Percentiles rank a stretch among this genome's conserved stretches.
Conservation (phyloP, 1,139 yeast genomes). For the Taphrina pruni region DNA sequence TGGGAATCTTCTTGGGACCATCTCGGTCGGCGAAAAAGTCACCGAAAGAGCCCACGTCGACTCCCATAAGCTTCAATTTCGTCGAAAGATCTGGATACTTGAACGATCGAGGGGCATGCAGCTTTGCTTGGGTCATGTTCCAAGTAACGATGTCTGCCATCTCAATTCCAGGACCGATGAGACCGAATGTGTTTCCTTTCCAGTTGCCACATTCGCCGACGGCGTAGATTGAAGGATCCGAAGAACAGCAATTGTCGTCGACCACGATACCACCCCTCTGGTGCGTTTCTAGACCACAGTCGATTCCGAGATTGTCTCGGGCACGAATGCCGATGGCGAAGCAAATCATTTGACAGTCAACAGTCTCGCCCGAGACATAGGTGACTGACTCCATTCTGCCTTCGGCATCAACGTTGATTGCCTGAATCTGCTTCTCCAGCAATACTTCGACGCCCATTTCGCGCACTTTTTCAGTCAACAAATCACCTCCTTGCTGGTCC, state of each 20-base stretch:
- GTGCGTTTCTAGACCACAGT: constrained; percentile 48
- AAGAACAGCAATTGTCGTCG: constrained; percentile 49
- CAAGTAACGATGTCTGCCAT: constrained; percentile 53
- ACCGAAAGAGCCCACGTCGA: constrained; percentile 53
- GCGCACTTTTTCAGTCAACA: constrained; percentile 50
- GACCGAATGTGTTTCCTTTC: constrained; percentile 52
- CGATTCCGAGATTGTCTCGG: constrained; percentile 51
- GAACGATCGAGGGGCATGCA: constrained; percentile 49
- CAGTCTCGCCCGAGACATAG: constrained; percentile 49
- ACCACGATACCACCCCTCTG: constrained; percentile 51
- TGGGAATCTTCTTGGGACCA: constrained; percentile 52
- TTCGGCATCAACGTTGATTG: constrained; percentile 49
- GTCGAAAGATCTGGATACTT: constrained; percentile 52
- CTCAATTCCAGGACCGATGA: constrained; percentile 52
- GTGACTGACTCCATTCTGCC: constrained; percentile 48
- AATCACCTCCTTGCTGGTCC: constrained; percentile 51
- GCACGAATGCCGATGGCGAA: constrained; percentile 53
- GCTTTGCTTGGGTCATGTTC: constrained; percentile 52
- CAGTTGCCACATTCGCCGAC: constrained; percentile 54
- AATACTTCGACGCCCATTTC: constrained; percentile 51
- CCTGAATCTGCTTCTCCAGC: constrained; percentile 45
- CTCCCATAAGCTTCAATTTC: constrained; percentile 53
- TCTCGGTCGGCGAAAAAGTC: constrained; percentile 52
- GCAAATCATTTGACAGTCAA: constrained; percentile 51
- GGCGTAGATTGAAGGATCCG: constrained; percentile 50